Evolutionary conservation across 345 rosid species (phyloP).

Genomic region (Mallotus nudiflorus): DNA sequence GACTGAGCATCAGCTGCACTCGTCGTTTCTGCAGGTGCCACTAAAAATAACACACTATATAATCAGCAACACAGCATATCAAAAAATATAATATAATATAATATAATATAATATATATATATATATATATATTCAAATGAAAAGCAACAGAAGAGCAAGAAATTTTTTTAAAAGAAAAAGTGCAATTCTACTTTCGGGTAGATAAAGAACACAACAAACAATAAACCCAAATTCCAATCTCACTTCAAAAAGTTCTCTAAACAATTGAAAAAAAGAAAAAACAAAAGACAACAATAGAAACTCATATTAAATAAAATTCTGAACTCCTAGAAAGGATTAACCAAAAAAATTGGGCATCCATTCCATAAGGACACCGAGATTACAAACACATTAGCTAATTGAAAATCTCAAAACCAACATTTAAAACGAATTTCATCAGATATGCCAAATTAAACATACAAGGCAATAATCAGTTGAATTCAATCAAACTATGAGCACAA

Average conservation of each 20-base stretch:
- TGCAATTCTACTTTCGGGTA: too few relatives aligned
- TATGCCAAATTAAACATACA: background rate
- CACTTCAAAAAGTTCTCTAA: background rate
- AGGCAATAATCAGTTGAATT: background rate
- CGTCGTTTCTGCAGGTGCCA: slow-evolving; percentile 24
- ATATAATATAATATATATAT: background rate
- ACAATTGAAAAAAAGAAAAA: too few relatives aligned
- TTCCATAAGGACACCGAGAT: background rate
- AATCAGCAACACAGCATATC: background rate
- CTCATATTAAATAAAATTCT: background rate
- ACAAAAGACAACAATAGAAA: too few relatives aligned
- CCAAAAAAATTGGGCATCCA: background rate
- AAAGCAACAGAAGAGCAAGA: too few relatives aligned
- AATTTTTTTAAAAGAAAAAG: too few relatives aligned
- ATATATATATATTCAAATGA: too few relatives aligned
- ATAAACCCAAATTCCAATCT: too few relatives aligned
- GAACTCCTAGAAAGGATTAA: background rate
- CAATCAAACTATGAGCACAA: background rate
- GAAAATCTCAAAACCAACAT: background rate
- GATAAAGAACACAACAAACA: too few relatives aligned
- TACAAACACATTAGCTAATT: background rate
- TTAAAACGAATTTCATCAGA: background rate
- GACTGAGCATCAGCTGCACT: slow-evolving; percentile 26
- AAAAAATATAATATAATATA: background rate
- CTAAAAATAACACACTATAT: slow-evolving; percentile 9